Conservation (phyloP, 108 stramenopile species). For the Chaetoceros tenuissimus region DNA sequence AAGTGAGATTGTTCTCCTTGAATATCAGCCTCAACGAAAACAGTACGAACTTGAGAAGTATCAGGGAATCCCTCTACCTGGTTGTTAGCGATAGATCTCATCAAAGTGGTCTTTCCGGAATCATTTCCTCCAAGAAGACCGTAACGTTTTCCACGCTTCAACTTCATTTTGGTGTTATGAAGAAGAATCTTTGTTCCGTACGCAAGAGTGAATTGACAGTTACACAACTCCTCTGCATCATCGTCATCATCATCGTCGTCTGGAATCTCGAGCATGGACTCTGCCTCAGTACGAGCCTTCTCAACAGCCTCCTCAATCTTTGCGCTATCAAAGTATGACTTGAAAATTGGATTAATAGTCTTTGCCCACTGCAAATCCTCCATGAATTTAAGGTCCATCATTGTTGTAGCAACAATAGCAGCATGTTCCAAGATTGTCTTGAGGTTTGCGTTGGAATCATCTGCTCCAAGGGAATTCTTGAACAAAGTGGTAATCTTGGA, state of each 20-base stretch:
- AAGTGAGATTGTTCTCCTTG: slow-evolving; percentile 96
- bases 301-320: slow-evolving; percentile 61
- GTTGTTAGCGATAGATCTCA: slow-evolving; percentile 99
- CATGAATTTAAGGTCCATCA: slow-evolving; percentile 90
- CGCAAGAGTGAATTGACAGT: slow-evolving; percentile 98
- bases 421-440: slow-evolving; percentile 50
- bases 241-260: slow-evolving; percentile 96
- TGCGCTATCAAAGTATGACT: slow-evolving; percentile 50
- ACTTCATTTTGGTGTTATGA: slow-evolving; percentile 98
- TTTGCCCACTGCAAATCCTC: slow-evolving; percentile 89
- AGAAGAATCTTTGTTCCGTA: slow-evolving; percentile 99
- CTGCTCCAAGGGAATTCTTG: slow-evolving; percentile 46
- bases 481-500: slow-evolving; percentile 66
- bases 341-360: slow-evolving; percentile 47
- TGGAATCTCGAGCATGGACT: slow-evolving; percentile 75
- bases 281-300: slow-evolving; percentile 76
- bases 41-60: slow-evolving; percentile 88
- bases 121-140: slow-evolving; percentile 98
- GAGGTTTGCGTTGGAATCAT: slow-evolving; percentile 39
- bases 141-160: slow-evolving; percentile 95
- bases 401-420: slow-evolving; percentile 66
- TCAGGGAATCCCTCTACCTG: slow-evolving; percentile 99
- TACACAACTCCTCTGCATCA: slow-evolving; percentile 97
- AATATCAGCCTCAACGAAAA: slow-evolving; percentile 99
- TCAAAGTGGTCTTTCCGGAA: slow-evolving; percentile 98